phyloP scores from a whole-genome alignment of 1,139 yeast species.

The Yarrowia galli region DNA sequence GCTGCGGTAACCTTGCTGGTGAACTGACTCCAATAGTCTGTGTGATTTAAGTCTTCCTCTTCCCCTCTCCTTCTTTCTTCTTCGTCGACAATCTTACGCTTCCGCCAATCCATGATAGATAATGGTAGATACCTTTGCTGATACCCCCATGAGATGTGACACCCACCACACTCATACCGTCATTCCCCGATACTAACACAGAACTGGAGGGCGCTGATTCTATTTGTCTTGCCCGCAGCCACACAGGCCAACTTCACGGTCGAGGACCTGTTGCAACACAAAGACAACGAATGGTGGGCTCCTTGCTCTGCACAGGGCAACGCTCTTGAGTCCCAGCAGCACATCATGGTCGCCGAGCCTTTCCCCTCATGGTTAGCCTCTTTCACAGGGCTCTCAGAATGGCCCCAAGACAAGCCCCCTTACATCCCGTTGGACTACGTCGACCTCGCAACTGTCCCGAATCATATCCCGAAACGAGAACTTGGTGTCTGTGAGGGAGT shows the following conservation, averaged over 20 bases:
- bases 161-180: not conserved
- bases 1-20: not conserved
- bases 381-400: slow-evolving; percentile 71
- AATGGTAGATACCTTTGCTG: slow-evolving; percentile 33
- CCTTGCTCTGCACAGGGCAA: slow-evolving; percentile 24
- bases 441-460: slow-evolving; percentile 61
- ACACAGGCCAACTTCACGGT: slow-evolving; percentile 31
- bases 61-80: slow-evolving; percentile 13
- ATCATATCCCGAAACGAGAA: slow-evolving; percentile 56
- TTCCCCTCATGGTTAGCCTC: slow-evolving; percentile 82
- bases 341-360: slow-evolving; percentile 40
- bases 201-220: slow-evolving; percentile 32
- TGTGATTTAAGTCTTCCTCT: slow-evolving; percentile 15
- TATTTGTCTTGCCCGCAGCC: slow-evolving; percentile 13
- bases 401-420: slow-evolving; percentile 92
- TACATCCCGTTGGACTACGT: slow-evolving; percentile 81
- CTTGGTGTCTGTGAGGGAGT: slow-evolving; percentile 67
- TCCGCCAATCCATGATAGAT: slow-evolving; percentile 29
- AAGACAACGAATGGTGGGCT: slow-evolving; percentile 32
- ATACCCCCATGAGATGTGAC: slow-evolving; percentile 11
- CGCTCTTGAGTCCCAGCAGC: not conserved
- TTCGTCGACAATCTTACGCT: slow-evolving; percentile 27
- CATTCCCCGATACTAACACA: slow-evolving; percentile 17
- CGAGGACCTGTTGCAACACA: slow-evolving; percentile 32
- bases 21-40: not conserved